Percentiles rank a stretch among this genome's conserved stretches.
phyloP scores from a whole-genome alignment of 83 land plant genomes.

The Larix sibirica region DNA sequence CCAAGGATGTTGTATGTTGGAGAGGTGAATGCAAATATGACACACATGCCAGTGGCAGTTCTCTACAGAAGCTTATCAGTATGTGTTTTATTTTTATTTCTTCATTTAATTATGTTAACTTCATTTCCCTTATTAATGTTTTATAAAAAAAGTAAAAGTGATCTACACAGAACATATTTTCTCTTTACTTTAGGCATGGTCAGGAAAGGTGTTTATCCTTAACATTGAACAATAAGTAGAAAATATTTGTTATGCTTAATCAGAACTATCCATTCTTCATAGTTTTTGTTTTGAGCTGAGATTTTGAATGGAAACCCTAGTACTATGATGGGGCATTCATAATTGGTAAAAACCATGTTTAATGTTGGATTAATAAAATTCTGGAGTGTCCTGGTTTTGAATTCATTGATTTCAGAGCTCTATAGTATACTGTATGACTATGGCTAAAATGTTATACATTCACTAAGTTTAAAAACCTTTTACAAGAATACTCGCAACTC shows the following conservation, averaged over 20 bases:
- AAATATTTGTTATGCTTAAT: not conserved
- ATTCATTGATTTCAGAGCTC: not conserved
- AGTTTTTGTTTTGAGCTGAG: not conserved
- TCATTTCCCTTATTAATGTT: not conserved
- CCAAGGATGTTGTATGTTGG: conserved; percentile 55
- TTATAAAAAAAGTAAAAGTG: not conserved
- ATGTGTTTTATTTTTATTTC: conserved; percentile 11
- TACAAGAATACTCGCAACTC: not conserved
- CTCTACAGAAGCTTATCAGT: conserved; percentile 30
- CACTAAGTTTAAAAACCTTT: not conserved
- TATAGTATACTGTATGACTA: not conserved
- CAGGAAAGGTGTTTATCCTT: not conserved
- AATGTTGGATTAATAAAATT: not conserved
- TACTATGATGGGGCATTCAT: not conserved
- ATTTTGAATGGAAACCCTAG: not conserved
- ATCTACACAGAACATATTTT: not conserved
- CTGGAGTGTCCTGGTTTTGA: not conserved
- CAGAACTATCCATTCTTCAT: not conserved
- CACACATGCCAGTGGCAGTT: conserved; percentile 42
- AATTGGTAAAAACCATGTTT: too few species aligned
- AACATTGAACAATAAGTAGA: not conserved
- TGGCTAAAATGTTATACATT: not conserved
- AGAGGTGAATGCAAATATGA: conserved; percentile 23
- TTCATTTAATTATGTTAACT: not conserved
- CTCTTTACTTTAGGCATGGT: not conserved